Conservation (phyloP, 2,329 filamentous ascomycete genomes). For the Zasmidium cellare region DNA sequence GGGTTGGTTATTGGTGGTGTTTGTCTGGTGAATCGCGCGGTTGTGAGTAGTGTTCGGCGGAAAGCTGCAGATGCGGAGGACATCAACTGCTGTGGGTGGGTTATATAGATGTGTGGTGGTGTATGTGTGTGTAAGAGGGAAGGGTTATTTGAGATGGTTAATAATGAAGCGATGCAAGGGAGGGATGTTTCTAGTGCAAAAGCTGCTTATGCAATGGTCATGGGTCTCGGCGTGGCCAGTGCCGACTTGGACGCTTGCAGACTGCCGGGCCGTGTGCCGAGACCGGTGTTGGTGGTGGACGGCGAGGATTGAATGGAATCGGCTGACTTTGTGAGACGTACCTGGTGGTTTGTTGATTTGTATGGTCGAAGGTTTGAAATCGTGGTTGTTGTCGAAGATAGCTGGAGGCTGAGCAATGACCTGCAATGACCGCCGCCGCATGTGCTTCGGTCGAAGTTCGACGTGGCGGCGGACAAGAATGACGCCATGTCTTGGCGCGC, state of each 20-base stretch:
- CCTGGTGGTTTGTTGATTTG: background rate
- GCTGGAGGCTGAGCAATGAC: constrained; percentile 34
- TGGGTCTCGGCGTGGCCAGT: background rate
- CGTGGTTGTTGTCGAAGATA: constrained; percentile 57
- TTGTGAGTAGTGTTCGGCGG: constrained; percentile 45
- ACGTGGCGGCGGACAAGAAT: constrained; percentile 41
- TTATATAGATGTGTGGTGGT: background rate
- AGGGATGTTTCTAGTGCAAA: background rate
- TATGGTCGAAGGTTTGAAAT: constrained; percentile 29
- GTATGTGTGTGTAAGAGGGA: background rate
- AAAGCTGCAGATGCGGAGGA: constrained; percentile 37
- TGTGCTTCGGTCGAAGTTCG: constrained; percentile 11
- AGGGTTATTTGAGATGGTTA: background rate
- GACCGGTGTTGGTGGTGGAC: background rate
- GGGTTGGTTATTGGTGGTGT: constrained; percentile 12
- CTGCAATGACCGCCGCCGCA: constrained; percentile 28
- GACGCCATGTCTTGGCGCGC: background rate
- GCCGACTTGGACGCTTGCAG: background rate
- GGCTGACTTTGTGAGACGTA: background rate
- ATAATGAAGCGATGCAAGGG: background rate
- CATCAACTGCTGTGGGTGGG: constrained; percentile 33
- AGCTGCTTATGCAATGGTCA: background rate
- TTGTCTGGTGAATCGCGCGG: constrained; percentile 32
- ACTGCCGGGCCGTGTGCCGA: background rate
- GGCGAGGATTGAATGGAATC: background rate